These are phyloP conservation scores for Nothophoma quercina DNA, from an alignment of 2,329 filamentous ascomycete species.

Conservation along the genomic window DNA sequence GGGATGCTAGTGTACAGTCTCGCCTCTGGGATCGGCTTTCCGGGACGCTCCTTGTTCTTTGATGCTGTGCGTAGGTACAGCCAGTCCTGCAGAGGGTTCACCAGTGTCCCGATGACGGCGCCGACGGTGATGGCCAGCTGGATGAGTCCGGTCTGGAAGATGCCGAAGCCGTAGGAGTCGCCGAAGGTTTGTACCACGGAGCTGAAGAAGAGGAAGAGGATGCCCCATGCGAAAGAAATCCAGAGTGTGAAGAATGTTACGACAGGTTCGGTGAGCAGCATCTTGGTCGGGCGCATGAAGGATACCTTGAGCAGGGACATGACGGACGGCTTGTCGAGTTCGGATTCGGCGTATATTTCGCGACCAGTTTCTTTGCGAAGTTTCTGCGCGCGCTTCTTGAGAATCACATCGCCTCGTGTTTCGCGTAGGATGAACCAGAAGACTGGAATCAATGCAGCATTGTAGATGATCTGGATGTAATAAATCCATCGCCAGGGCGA, in stretches of 20 bases:
- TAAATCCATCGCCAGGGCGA: conserved; percentile 54
- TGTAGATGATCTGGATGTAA: conserved; percentile 56
- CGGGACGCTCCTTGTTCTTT: conserved; percentile 49
- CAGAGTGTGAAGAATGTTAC: conserved; percentile 55
- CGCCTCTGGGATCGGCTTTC: conserved; percentile 53
- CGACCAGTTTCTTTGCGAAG: conserved; percentile 48
- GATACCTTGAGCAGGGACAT: conserved; percentile 46
- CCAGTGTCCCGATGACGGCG: conserved; percentile 51
- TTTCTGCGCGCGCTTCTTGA: conserved; percentile 49
- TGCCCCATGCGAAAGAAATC: conserved; percentile 56
- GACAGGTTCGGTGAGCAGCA: conserved; percentile 54
- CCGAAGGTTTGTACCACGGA: conserved; percentile 52
- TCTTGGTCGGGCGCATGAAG: conserved; percentile 50
- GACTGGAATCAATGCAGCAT: conserved; percentile 51
- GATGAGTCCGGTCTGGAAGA: conserved; percentile 48
- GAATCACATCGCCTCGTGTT: conserved; percentile 53
- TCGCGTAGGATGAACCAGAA: conserved; percentile 54
- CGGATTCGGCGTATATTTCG: conserved; percentile 39
- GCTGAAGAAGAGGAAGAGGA: conserved; percentile 54
- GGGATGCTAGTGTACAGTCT: conserved; percentile 53
- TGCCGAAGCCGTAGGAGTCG: conserved; percentile 47
- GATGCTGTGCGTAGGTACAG: conserved; percentile 39
- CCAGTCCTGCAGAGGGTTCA: conserved; percentile 51
- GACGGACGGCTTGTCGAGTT: conserved; percentile 33
- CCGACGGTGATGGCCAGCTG: conserved; percentile 54